Conservation (phyloP, 371 early-diverging fungal genomes). For the Mortierella sp. region DNA sequence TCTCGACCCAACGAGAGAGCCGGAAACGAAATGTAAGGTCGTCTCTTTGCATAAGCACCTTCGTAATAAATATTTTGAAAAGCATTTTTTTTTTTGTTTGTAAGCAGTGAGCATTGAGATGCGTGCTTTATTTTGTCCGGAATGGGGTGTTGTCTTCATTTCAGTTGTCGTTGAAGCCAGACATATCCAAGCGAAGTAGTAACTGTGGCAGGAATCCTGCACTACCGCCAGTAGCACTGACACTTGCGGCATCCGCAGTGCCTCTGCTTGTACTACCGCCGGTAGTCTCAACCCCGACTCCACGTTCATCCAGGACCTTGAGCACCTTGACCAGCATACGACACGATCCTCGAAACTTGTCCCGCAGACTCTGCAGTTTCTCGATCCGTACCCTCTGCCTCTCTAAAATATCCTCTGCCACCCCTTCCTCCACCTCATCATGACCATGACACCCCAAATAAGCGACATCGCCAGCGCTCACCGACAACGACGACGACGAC, state of each 20-base stretch:
- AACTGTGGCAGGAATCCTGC: slow-evolving; percentile 33
- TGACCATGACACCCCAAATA: slow-evolving; percentile 1
- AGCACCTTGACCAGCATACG: slow-evolving; percentile 58
- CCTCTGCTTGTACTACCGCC: background rate
- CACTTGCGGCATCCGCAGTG: background rate
- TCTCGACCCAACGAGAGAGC: slow-evolving; percentile 51
- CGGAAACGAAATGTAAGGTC: slow-evolving; percentile 53
- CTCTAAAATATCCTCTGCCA: background rate
- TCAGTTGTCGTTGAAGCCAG: slow-evolving; percentile 32
- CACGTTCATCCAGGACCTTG: slow-evolving; percentile 59
- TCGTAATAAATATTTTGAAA: too few relatives aligned
- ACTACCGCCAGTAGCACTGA: background rate
- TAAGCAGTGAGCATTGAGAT: too few relatives aligned
- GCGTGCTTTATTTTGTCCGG: background rate
- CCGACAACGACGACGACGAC: slow-evolving; percentile 12
- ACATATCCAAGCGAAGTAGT: slow-evolving; percentile 40
- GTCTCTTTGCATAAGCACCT: background rate
- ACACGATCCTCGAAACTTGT: slow-evolving; percentile 55
- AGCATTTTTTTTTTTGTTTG: background rate
- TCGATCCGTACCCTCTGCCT: slow-evolving; percentile 10
- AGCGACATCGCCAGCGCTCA: slow-evolving; percentile 1
- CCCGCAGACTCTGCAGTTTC: slow-evolving; percentile 38
- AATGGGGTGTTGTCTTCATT: too few relatives aligned
- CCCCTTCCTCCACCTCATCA: background rate
- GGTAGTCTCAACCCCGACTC: slow-evolving; percentile 49